Evolutionary conservation across 2,329 filamentous ascomycete species (phyloP).

Genomic region (Cladosporium sphaerospermum): DNA sequence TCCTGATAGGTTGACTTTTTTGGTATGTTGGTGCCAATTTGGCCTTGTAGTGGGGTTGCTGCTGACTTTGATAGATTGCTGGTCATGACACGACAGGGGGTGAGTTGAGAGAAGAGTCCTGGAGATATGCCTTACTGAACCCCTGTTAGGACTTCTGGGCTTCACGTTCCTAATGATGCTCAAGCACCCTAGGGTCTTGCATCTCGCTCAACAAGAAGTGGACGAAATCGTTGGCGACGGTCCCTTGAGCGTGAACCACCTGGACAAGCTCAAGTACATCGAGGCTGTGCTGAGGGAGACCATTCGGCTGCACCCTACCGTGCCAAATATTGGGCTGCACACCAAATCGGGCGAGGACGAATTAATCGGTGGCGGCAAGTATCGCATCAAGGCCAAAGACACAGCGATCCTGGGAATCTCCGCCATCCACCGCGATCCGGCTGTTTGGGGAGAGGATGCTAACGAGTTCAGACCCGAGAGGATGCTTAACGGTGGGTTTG

Average conservation of each 20-base stretch:
- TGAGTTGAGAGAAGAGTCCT: neutral
- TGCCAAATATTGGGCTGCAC: constrained; percentile 20
- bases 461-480: constrained; percentile 42
- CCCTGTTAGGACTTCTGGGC: constrained; percentile 16
- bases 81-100: constrained; percentile 13
- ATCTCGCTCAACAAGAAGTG: constrained; percentile 48
- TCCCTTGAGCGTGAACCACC: constrained; percentile 43
- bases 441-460: constrained; percentile 40
- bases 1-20: constrained; percentile 50
- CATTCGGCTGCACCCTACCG: constrained; percentile 49
- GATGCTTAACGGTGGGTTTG: constrained; percentile 41
- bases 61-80: constrained; percentile 24
- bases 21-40: constrained; percentile 35
- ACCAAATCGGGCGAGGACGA: constrained; percentile 20
- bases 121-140: neutral
- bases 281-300: constrained; percentile 51
- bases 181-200: constrained; percentile 45
- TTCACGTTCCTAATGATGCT: constrained; percentile 47
- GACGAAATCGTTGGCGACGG: constrained; percentile 46
- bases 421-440: constrained; percentile 37
- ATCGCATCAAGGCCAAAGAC: constrained; percentile 30
- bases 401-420: constrained; percentile 29
- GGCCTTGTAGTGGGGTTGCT: too few relatives aligned
- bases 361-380: constrained; percentile 31
- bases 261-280: constrained; percentile 48